Percentiles rank a stretch among this genome's conserved stretches.
Evolutionary conservation across 306 rosid species (phyloP).

Genomic region (Corylus heterophylla): DNA sequence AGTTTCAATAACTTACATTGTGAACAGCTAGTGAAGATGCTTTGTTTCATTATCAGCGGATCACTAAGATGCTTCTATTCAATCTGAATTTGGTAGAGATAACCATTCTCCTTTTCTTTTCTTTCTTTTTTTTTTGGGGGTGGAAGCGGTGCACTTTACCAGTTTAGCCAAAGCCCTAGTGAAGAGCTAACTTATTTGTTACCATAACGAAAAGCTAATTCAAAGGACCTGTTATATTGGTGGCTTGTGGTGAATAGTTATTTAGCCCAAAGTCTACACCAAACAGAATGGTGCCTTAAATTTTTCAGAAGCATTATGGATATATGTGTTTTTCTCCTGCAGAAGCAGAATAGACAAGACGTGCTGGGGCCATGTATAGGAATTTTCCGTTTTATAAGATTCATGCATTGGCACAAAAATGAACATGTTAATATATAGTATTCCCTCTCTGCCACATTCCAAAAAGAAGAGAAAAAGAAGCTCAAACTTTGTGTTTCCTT

Average conservation of each 20-base stretch:
- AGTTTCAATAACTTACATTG: constrained; percentile 14
- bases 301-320: background rate
- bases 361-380: background rate
- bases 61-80: background rate
- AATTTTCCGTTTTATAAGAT: background rate
- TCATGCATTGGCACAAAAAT: background rate
- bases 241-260: background rate
- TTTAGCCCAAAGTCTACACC: background rate
- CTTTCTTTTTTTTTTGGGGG: background rate
- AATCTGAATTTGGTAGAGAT: background rate
- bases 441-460: background rate
- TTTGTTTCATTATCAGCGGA: background rate
- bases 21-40: background rate
- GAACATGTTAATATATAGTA: background rate
- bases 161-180: background rate
- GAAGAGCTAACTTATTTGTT: background rate
- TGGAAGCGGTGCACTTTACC: too few relatives aligned
- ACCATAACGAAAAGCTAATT: background rate
- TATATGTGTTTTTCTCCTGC: background rate
- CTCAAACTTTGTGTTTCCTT: background rate
- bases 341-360: background rate
- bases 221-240: background rate
- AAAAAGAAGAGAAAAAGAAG: background rate
- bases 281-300: background rate
- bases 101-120: background rate